Evolutionary conservation across 352 stramenopile genomes (phyloP), one percentile per base, ranked within the genome.

Genomic region (Phytophthora pseudosyringae): DNA sequence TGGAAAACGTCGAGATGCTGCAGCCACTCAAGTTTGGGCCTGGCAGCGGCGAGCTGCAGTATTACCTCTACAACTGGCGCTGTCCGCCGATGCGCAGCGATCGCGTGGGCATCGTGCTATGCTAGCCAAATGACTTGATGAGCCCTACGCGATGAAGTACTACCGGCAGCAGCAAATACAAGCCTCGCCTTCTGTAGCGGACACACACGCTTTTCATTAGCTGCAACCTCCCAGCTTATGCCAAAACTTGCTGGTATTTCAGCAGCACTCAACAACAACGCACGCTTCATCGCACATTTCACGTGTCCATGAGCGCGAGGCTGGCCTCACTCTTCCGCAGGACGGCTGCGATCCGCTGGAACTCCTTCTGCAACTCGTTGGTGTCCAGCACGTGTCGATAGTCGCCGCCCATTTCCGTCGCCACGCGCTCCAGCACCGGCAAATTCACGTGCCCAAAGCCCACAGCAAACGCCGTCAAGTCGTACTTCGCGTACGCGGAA

Each of bases 11-110:
- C 13, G 52, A 83, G 60, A 81, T 89, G 47, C 50, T 90, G 16
- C 65, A 87, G 56, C 53, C 71, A 32, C 64, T 90, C 21, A 89
- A 87, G 64, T 88, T 93, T 44, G 75, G 67, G 39, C 80, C 85
- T 57, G 74, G 85, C 35, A 78, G 77, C 28, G 76, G 85, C 25
- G 60, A 91, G 48, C 66, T 91, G 18, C 83, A 89, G 64, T 91
- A 91, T 69, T 91, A 91, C 52, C 59, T 91, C 31, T 91, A 84
- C 75, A 91, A 91, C 59, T 91, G 83, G 83, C 74, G 79, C n/a
- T 91, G 83, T 57, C 74, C 80, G n/a, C 67, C 67, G 45, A 90
- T 92, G 79, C 43, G 47, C 9, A 67, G 69, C 48, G 71, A 80
- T 49, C 68, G 77, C 12, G 75, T 92, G 13, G 83, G 81, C 32